Conservation (phyloP, 2,329 filamentous ascomycete species). For the Dactylellina parvicollis region DNA sequence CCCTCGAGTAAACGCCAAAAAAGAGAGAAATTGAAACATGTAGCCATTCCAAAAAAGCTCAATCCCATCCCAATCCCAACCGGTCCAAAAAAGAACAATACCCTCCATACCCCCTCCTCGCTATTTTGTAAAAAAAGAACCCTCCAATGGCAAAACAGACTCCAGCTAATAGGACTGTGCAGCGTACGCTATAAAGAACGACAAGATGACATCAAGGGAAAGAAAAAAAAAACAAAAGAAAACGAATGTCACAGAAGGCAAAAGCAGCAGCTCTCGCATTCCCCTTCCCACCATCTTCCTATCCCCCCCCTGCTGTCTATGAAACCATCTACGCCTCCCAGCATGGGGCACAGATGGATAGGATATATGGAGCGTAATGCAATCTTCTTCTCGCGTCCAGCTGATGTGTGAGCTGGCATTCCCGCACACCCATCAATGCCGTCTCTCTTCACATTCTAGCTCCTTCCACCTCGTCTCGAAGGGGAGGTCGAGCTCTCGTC, state of each 20-base stretch:
- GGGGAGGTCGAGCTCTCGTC: conserved; percentile 4
- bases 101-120: not conserved
- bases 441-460: not conserved
- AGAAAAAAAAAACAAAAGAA: conserved; percentile 5
- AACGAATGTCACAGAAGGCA: not conserved
- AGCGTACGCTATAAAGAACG: conserved; percentile 1
- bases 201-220: conserved; percentile 3
- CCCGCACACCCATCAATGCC: conserved; percentile 4
- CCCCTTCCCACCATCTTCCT: not conserved
- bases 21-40: not conserved
- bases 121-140: no score
- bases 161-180: not conserved
- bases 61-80: not conserved
- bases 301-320: conserved; percentile 22
- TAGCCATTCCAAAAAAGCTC: not conserved
- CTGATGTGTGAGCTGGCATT: conserved; percentile 46
- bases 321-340: no score
- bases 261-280: not conserved
- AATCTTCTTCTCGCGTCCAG: conserved; percentile 28
- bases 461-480: conserved; percentile 12
- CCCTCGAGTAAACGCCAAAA: not conserved
- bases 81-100: no score
- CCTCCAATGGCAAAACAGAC: not conserved
- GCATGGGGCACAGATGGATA: no score
- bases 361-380: no score